These are phyloP conservation scores for Penicillium odoratum DNA, from an alignment of 495 filamentous ascomycete species.

Conservation along the genomic window DNA sequence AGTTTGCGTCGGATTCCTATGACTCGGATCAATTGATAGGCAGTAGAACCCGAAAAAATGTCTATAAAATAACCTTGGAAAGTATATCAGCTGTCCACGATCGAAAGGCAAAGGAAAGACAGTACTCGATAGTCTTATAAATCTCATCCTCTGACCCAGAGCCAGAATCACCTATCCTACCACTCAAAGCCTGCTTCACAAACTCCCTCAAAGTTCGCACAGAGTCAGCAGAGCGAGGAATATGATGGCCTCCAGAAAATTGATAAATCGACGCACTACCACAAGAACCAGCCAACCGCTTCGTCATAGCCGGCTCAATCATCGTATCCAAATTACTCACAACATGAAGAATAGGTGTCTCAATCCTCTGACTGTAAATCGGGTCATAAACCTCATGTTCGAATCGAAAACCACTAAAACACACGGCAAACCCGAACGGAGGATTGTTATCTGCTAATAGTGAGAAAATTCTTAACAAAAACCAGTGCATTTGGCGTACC, in stretches of 20 bases:
- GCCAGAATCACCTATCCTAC: not conserved
- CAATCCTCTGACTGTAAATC: conserved; percentile 8
- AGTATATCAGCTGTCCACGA: too few relatives aligned
- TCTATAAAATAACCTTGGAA: too few relatives aligned
- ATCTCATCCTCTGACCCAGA: not conserved
- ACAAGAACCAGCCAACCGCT: conserved; percentile 1
- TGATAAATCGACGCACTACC: not conserved
- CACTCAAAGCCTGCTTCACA: not conserved
- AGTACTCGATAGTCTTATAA: not conserved
- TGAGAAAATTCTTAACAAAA: not conserved
- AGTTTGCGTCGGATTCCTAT: too few relatives aligned
- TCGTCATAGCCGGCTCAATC: conserved; percentile 4
- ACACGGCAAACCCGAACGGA: conserved; percentile 15
- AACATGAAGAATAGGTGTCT: conserved; percentile 12
- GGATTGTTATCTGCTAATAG: conserved; percentile 4
- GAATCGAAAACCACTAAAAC: conserved; percentile 11
- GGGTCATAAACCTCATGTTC: conserved; percentile 1
- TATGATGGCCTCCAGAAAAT: not conserved
- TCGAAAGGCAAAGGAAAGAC: too few relatives aligned
- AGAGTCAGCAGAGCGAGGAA: not conserved
- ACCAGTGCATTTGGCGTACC: not conserved
- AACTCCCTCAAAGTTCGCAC: not conserved
- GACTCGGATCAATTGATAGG: too few relatives aligned
- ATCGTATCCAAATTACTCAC: conserved; percentile 11
- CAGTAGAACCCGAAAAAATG: too few relatives aligned